Evolutionary conservation across 257 asterid genomes (phyloP), one percentile per base, ranked within the genome.

Genomic region (Penstemon barbatus): DNA sequence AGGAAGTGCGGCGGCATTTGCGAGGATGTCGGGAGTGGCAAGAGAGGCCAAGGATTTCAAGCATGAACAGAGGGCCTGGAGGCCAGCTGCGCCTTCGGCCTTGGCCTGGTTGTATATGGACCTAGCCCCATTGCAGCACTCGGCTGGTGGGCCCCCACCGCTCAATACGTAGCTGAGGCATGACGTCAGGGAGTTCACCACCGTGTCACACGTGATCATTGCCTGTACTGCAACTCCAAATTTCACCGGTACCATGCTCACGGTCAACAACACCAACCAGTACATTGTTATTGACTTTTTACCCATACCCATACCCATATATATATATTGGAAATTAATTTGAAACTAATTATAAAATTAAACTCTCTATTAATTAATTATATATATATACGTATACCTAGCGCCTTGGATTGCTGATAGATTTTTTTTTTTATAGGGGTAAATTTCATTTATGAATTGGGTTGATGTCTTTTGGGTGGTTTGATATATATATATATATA

Each of bases 11-110:
- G 80, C 83, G 6, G 88, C 88, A 11, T 71, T 70, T 69, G 8
- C 13, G 65, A 78, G 36, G 53, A 65, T 44, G 68, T 65, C 4
- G 0, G 67, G 72, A 7, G 57, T 39, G 82, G 78, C 71, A 18
- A 76, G 41, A 8, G 49, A 37, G 49, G 88, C 82, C 1, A 78
- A 82, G 5, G 75, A 25, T 53, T 85, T 85, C 76, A 88, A 11
- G 82, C 96, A 88, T 4, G 5, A 4, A 79, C 96, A 86, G 9
- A 77, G 84, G 3, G 82, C 44, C 74, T 73, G 86, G 50, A 90
- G 92, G 74, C 80, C 89, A 4, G 74, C 64, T 38, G 84, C 43
- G 56, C 75, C 41, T 11, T 2, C 43, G 59, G 77, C 41, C 13
- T 2, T 11, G 12, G 83, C 86, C 43, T 65, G 51, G 57, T 33